Percentiles rank a stretch among this genome's conserved stretches.
Conservation (phyloP, 2,329 filamentous ascomycete species). For the Paecilomyces sp. region DNA sequence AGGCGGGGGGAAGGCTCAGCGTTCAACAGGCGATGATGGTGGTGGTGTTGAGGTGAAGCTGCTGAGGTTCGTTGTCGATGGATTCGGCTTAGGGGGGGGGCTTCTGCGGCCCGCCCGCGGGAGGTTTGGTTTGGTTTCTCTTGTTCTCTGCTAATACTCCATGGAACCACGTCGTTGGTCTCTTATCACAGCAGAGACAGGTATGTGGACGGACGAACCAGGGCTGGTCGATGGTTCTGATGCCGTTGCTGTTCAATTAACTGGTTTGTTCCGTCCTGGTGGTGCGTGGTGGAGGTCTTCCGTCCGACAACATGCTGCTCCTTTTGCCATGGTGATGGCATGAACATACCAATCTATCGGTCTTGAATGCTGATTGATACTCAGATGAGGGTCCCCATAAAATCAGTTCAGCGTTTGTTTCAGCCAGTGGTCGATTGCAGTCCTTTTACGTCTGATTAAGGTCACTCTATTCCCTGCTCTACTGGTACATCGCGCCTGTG, state of each 20-base stretch:
- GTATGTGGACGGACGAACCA: not conserved
- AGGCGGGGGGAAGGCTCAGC: not conserved
- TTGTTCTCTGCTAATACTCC: not conserved
- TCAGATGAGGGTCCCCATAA: not conserved
- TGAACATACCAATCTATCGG: not conserved
- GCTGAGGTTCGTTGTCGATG: not conserved
- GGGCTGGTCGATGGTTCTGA: not conserved
- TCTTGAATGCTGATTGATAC: not conserved
- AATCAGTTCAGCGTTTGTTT: not conserved
- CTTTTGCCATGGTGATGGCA: not conserved
- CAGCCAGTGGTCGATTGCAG: not conserved
- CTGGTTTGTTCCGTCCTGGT: not conserved
- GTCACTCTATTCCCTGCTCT: not conserved
- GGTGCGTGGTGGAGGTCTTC: not conserved
- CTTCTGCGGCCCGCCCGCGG: not conserved
- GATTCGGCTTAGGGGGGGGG: not conserved
- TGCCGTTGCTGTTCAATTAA: not conserved
- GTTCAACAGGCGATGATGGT: not conserved
- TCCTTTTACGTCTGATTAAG: not conserved
- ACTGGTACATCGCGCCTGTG: not conserved
- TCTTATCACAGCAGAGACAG: not conserved
- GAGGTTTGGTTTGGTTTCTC: not conserved
- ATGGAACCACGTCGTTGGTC: not conserved
- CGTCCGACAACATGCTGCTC: not conserved
- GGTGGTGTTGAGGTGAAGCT: not conserved